Evolutionary conservation across 225 moss, liverwort and hornwort genomes (phyloP), one percentile per base, ranked within the genome.

Genomic region (Marchantia paleacea): DNA sequence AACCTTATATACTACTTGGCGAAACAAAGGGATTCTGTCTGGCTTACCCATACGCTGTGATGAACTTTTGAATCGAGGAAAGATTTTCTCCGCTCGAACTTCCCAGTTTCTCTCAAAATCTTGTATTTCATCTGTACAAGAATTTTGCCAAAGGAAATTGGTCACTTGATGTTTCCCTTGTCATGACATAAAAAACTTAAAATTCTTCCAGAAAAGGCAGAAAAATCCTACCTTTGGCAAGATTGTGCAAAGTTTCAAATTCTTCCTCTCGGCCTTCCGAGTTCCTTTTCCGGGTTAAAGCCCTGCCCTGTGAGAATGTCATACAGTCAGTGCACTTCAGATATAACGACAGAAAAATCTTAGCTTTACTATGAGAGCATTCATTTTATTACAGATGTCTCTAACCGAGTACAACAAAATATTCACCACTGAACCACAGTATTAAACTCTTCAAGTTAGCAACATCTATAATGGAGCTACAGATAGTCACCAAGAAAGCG

Each of bases 101-200:
- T 89, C 86, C 89, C 89, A 89, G 13, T 51, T 72, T 55, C 68
- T 80, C 57, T 89, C 86, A 71, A 89, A 89, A 78, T 84, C 65
- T 52, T 58, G 51, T 26, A 86, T 61, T 60, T 89, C 89, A 19
- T 84, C 89, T 85, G 83, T 75, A 70, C 47, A 51, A 8, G 20
- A 28, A 6, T 12, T 15, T 31, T 57, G 24, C 28, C 31, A 78
- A 51, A 13, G 18, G 39, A 39, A 39, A 39, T 39, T 39, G 10
- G 19, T 72, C 72, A 52, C 51, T n/a, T 51, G 10, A 1, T 69
- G 47, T 19, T 69, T 24, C 11, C 10, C 10, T 22, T 68, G 6
- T 57, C 50, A 57, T 11, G 39, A 29, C 22, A 25, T 48, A 20
- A 24, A 77, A 28, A 52, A n/a, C 16, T 12, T 0, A 52, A 57